Evolutionary conservation across 2,329 filamentous ascomycete genomes (phyloP).

Genomic region (Septoria petroselini): DNA sequence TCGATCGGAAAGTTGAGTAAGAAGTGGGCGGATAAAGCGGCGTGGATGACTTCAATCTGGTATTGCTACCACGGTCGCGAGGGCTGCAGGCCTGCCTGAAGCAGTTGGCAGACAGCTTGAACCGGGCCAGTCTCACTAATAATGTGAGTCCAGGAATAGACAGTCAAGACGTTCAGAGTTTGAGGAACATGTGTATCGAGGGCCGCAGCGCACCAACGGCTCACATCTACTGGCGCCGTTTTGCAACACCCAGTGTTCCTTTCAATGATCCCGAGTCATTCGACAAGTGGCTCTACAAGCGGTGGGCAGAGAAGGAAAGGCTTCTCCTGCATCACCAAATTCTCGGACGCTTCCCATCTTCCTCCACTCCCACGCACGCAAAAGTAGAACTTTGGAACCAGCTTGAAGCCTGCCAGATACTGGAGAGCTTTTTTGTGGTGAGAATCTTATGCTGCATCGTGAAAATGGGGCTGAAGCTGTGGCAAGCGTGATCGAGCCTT

Average conservation of each 20-base stretch:
- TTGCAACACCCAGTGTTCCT: conserved; percentile 74
- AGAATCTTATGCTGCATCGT: background rate
- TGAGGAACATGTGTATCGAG: conserved; percentile 82
- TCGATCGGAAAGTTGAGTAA: conserved; percentile 67
- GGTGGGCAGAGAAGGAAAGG: conserved; percentile 90
- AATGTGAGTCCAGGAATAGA: conserved; percentile 61
- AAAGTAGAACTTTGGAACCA: conserved; percentile 43
- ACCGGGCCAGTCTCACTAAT: conserved; percentile 52
- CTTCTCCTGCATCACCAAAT: conserved; percentile 72
- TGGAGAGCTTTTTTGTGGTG: conserved; percentile 28
- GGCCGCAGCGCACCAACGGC: conserved; percentile 88
- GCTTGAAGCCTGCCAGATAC: conserved; percentile 46
- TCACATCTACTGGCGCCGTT: conserved; percentile 96
- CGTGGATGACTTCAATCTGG: conserved; percentile 65
- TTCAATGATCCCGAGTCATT: conserved; percentile 69
- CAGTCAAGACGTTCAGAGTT: conserved; percentile 81
- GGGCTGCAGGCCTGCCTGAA: conserved; percentile 76
- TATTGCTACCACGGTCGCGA: conserved; percentile 74
- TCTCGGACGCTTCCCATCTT: conserved; percentile 74
- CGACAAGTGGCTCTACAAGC: conserved; percentile 73
- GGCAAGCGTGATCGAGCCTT: too few species aligned
- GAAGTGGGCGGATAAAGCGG: conserved; percentile 73
- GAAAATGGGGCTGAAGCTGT: too few species aligned
- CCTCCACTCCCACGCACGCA: conserved; percentile 36
- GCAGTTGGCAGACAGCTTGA: conserved; percentile 68